Conservation (phyloP, 2,329 filamentous ascomycete genomes). For the Colletotrichum camelliae region DNA sequence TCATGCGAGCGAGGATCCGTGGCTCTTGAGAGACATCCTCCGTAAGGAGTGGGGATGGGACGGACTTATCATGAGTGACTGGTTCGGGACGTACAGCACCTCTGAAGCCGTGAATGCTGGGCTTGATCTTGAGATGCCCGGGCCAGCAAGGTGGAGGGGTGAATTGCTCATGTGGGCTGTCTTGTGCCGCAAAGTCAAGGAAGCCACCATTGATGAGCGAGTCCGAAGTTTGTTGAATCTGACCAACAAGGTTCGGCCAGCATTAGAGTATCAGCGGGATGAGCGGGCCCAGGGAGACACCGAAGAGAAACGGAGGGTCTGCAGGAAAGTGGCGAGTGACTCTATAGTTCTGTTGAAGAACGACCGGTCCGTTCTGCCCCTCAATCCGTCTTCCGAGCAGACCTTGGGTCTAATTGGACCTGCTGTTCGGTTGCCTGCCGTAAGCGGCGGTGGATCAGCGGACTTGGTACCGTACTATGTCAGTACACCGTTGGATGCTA, state of each 20-base stretch:
- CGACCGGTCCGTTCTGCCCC: conserved; percentile 59
- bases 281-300: conserved; percentile 40
- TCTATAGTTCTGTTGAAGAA: conserved; percentile 73
- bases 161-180: conserved; percentile 55
- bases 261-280: conserved; percentile 37
- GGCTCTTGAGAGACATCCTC: conserved; percentile 54
- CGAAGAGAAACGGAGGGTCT: conserved; percentile 17
- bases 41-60: conserved; percentile 63
- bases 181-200: conserved; percentile 58
- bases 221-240: conserved; percentile 62
- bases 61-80: conserved; percentile 64
- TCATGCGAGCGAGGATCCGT: conserved; percentile 40
- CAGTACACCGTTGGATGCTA: conserved; percentile 32
- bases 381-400: conserved; percentile 30
- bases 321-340: conserved; percentile 59
- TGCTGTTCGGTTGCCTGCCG: conserved; percentile 47
- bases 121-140: conserved; percentile 66
- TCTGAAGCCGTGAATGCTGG: conserved; percentile 55
- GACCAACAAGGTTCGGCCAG: conserved; percentile 31
- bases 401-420: conserved; percentile 50
- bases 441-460: conserved; percentile 37
- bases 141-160: conserved; percentile 54
- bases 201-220: conserved; percentile 59
- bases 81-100: conserved; percentile 62
- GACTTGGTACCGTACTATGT: conserved; percentile 34